Conservation (phyloP, 495 filamentous ascomycete species). For the Podospora anserina region DNA sequence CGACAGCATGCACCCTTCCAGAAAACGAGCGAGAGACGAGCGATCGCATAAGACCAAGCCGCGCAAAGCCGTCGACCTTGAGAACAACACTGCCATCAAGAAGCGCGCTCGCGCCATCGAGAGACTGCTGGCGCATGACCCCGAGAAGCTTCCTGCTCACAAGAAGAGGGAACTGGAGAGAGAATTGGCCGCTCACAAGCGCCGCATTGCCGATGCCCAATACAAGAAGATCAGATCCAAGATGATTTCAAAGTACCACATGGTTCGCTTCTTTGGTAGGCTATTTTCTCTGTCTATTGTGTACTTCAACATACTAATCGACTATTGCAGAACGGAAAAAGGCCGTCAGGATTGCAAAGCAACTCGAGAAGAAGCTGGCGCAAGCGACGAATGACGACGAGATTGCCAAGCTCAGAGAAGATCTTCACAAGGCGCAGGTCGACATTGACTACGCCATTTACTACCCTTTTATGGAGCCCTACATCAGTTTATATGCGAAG, state of each 20-base stretch:
- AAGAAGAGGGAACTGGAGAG: slow-evolving; percentile 74
- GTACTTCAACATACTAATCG: not conserved
- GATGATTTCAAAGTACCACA: slow-evolving; percentile 87
- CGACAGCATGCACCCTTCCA: slow-evolving; percentile 10
- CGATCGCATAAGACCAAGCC: slow-evolving; percentile 30
- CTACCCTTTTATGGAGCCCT: slow-evolving; percentile 74
- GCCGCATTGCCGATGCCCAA: slow-evolving; percentile 58
- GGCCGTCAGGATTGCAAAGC: slow-evolving; percentile 66
- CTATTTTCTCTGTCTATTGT: not conserved
- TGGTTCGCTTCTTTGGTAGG: slow-evolving; percentile 85
- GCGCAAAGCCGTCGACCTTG: slow-evolving; percentile 38
- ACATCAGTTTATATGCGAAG: slow-evolving; percentile 71
- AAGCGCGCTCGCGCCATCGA: slow-evolving; percentile 59
- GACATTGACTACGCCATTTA: slow-evolving; percentile 85
- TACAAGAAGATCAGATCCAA: slow-evolving; percentile 60
- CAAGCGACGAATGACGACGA: slow-evolving; percentile 47
- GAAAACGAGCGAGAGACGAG: slow-evolving; percentile 21
- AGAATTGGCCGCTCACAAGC: slow-evolving; percentile 70
- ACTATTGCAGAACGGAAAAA: slow-evolving; percentile 71
- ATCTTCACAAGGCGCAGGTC: slow-evolving; percentile 68
- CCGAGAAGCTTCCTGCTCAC: slow-evolving; percentile 66
- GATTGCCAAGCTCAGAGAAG: slow-evolving; percentile 47
- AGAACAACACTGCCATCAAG: slow-evolving; percentile 47
- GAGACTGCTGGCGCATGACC: slow-evolving; percentile 56
- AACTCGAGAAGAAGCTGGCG: slow-evolving; percentile 55